Percentiles rank a stretch among this genome's conserved stretches.
phyloP scores from a whole-genome alignment of 2,329 filamentous ascomycete species.

The Myriosclerotinia scirpicola region DNA sequence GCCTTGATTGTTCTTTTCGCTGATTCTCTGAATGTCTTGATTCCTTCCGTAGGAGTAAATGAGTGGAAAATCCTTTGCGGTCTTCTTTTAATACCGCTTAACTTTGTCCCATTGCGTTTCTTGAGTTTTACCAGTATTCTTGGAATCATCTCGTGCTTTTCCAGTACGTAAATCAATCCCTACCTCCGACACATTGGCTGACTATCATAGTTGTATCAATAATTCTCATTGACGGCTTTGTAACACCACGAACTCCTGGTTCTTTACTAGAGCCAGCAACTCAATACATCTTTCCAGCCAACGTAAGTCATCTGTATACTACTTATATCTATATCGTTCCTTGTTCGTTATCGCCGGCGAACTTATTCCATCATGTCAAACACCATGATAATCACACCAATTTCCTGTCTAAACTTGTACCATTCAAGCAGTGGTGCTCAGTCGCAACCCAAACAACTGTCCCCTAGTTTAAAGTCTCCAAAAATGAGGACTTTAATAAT shows the following conservation, averaged over 20 bases:
- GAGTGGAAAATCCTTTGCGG: conserved; percentile 87
- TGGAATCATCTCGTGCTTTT: conserved; percentile 86
- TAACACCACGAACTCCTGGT: conserved; percentile 76
- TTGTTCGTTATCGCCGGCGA: background rate
- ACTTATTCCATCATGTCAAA: background rate
- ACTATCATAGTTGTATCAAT: conserved; percentile 69
- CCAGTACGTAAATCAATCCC: conserved; percentile 60
- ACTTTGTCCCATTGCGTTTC: conserved; percentile 78
- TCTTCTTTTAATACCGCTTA: conserved; percentile 74
- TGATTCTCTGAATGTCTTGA: conserved; percentile 77
- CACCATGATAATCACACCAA: background rate
- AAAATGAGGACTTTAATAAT: background rate
- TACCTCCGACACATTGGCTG: background rate
- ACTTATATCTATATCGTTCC: background rate
- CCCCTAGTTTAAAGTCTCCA: no score
- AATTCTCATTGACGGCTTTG: conserved; percentile 79
- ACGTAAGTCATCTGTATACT: conserved; percentile 42
- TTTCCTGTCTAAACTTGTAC: background rate
- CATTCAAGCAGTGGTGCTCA: background rate
- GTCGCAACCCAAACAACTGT: background rate
- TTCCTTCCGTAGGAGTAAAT: conserved; percentile 67
- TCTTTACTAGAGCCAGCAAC: conserved; percentile 77
- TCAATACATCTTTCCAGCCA: conserved; percentile 79
- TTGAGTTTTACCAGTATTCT: conserved; percentile 89
- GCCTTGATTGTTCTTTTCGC: conserved; percentile 91